phyloP scores from a whole-genome alignment of 73 alveolate species.

The Paramecium caudatum region DNA sequence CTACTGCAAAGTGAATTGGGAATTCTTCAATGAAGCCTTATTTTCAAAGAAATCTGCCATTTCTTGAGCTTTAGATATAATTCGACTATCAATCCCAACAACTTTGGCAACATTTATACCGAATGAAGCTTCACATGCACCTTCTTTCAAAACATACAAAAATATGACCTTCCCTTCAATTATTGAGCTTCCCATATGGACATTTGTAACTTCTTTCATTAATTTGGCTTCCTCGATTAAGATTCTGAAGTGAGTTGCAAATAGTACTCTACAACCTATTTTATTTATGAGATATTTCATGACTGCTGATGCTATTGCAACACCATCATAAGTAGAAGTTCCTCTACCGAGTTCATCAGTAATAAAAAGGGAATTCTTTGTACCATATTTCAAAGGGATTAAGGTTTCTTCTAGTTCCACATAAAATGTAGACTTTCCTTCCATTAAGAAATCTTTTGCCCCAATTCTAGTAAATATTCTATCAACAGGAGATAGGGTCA shows the following conservation, averaged over 20 bases:
- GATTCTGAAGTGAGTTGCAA: slow-evolving; percentile 98
- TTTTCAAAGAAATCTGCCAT: slow-evolving; percentile 57
- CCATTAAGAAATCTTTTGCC: slow-evolving; percentile 92
- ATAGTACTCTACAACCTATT: slow-evolving; percentile 90
- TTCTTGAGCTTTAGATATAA: slow-evolving; percentile 74
- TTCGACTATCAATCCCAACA: slow-evolving; percentile 88
- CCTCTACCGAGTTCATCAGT: slow-evolving; percentile 99
- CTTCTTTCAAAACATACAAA: slow-evolving; percentile 90
- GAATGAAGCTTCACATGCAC: slow-evolving; percentile 93
- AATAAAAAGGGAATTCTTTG: slow-evolving; percentile 88
- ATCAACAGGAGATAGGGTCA: slow-evolving; percentile 89
- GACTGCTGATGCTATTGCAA: slow-evolving; percentile 95
- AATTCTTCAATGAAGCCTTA: neutral
- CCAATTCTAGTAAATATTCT: slow-evolving; percentile 96
- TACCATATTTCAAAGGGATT: slow-evolving; percentile 87
- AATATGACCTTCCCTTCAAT: slow-evolving; percentile 89
- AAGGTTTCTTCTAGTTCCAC: slow-evolving; percentile 97
- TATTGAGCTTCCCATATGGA: slow-evolving; percentile 90
- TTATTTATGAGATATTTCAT: slow-evolving; percentile 83
- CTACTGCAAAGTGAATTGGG: neutral
- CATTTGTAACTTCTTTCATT: slow-evolving; percentile 81
- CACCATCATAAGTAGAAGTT: slow-evolving; percentile 96
- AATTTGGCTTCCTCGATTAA: slow-evolving; percentile 89
- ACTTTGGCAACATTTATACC: slow-evolving; percentile 90
- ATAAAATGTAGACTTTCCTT: slow-evolving; percentile 90